Evolutionary conservation across 768 basidiomycete genomes (phyloP).

Genomic region (Mycena indigotica): DNA sequence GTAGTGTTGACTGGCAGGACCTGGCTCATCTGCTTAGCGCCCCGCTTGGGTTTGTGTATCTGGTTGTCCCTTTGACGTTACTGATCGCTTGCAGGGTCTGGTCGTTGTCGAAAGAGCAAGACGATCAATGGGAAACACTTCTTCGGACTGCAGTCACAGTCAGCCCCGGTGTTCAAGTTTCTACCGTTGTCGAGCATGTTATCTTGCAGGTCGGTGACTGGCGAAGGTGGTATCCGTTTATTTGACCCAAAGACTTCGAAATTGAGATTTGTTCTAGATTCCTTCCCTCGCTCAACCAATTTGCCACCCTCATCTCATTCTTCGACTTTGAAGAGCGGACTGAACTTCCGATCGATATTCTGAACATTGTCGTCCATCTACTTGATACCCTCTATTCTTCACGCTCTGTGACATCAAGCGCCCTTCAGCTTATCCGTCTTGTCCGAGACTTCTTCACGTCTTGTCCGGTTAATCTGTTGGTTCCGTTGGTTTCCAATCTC

Average conservation of each 20-base stretch:
- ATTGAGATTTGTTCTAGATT: constrained; percentile 27
- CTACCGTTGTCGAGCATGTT: constrained; percentile 32
- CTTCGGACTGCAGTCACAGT: constrained; percentile 34
- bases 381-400: constrained; percentile 40
- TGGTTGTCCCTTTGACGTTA: background rate
- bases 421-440: constrained; percentile 39
- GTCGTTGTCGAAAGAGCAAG: constrained; percentile 44
- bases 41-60: constrained; percentile 49
- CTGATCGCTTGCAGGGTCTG: constrained; percentile 41
- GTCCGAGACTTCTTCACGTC: constrained; percentile 37
- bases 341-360: constrained; percentile 26
- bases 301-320: constrained; percentile 27
- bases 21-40: constrained; percentile 47
- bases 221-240: constrained; percentile 9
- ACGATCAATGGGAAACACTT: constrained; percentile 43
- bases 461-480: constrained; percentile 29
- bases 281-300: constrained; percentile 24
- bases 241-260: too few relatives aligned
- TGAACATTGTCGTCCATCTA: constrained; percentile 32
- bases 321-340: constrained; percentile 23
- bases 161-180: constrained; percentile 15
- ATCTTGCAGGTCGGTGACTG: constrained; percentile 27
- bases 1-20: constrained; percentile 39
- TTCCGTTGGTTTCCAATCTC: constrained; percentile 39
- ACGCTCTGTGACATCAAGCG: constrained; percentile 26